These are phyloP conservation scores for Arthrobotrys conoides DNA, from an alignment of 2,329 filamentous ascomycete species.

Conservation along the genomic window DNA sequence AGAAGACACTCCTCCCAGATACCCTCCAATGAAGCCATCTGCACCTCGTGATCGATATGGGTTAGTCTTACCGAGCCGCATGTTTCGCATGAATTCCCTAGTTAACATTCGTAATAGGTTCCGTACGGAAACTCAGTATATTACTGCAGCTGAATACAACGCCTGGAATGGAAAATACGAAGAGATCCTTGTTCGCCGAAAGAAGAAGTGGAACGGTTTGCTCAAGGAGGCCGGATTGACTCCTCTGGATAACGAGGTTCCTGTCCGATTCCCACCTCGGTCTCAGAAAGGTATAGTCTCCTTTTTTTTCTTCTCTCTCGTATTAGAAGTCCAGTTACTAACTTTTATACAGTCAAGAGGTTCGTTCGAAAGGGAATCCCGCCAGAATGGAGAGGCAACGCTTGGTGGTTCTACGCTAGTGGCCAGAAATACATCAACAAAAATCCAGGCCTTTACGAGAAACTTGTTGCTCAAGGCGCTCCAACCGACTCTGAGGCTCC, in stretches of 20 bases:
- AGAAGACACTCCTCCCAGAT: conserved; percentile 53
- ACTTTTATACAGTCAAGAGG: conserved; percentile 75
- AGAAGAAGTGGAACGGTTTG: conserved; percentile 84
- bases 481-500: conserved; percentile 80
- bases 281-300: conserved; percentile 74
- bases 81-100: conserved; percentile 29
- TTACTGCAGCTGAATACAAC: conserved; percentile 83
- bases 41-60: conserved; percentile 64
- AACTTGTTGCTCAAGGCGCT: conserved; percentile 76
- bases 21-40: conserved; percentile 54
- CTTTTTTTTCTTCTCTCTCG: background rate
- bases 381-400: conserved; percentile 91
- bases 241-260: conserved; percentile 72
- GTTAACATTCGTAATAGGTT: conserved; percentile 75
- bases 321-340: conserved; percentile 1
- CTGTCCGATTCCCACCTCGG: conserved; percentile 83
- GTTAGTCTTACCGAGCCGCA: conserved; percentile 51
- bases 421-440: conserved; percentile 84
- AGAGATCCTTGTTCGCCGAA: conserved; percentile 79
- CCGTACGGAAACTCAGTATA: conserved; percentile 85
- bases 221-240: conserved; percentile 80
- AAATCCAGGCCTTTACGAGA: conserved; percentile 81
- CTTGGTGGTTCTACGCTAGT: conserved; percentile 96
- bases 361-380: conserved; percentile 95
- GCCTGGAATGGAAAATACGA: conserved; percentile 83